Percentiles rank a stretch among this genome's conserved stretches.
Conservation (phyloP, 2,329 filamentous ascomycete species). For the Pezicula carpinea region DNA sequence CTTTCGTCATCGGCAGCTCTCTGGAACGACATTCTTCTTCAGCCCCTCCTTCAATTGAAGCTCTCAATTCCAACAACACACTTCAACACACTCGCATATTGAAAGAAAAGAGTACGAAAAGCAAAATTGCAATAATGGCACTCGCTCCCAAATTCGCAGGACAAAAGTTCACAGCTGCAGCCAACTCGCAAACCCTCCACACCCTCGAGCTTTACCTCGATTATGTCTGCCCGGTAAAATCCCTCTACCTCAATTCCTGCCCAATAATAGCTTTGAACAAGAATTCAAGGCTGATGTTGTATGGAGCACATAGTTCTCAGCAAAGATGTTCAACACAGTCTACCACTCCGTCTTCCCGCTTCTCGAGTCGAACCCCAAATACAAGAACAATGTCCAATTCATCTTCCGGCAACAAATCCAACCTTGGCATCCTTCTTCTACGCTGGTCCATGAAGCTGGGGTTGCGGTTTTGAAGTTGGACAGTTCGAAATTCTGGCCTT, state of each 20-base stretch:
- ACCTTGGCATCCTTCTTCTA: slow-evolving; percentile 89
- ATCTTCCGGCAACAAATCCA: slow-evolving; percentile 91
- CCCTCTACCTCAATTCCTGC: no score
- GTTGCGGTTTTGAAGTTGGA: slow-evolving; percentile 71
- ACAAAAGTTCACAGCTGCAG: slow-evolving; percentile 52
- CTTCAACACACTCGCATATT: no score
- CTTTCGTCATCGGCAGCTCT: no score
- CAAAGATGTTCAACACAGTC: slow-evolving; percentile 70
- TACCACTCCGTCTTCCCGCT: slow-evolving; percentile 60
- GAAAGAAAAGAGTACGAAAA: no score
- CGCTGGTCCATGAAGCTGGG: slow-evolving; percentile 75
- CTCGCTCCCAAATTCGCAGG: slow-evolving; percentile 74
- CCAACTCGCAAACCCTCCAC: slow-evolving; percentile 44
- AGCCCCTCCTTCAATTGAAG: no score
- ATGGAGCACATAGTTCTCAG: slow-evolving; percentile 48
- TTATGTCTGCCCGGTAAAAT: slow-evolving; percentile 76
- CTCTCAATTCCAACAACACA: no score
- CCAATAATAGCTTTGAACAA: not conserved
- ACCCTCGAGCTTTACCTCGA: slow-evolving; percentile 71
- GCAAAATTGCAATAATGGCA: slow-evolving; percentile 48
- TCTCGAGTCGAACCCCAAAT: slow-evolving; percentile 12
- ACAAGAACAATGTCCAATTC: slow-evolving; percentile 55
- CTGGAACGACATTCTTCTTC: no score
- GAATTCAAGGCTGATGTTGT: slow-evolving; percentile 39
- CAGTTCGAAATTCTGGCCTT: slow-evolving; percentile 73